Evolutionary conservation across 331 rosid species (phyloP).

Genomic region (Pyracantha coccinea): DNA sequence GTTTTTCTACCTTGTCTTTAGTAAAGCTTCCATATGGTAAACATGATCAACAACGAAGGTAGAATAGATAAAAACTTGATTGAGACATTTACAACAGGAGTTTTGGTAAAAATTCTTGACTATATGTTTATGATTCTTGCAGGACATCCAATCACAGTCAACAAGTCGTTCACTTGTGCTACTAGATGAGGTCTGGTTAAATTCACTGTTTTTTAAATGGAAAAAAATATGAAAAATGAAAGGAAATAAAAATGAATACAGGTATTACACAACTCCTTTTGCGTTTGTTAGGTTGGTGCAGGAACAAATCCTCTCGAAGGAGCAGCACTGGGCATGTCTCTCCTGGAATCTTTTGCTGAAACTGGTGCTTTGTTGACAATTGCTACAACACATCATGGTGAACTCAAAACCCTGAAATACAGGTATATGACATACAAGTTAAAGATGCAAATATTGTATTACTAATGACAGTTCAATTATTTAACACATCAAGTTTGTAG

Average conservation of each 20-base stretch:
- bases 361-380: constrained; percentile 70
- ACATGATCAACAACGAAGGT: background rate
- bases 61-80: background rate
- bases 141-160: constrained; percentile 71
- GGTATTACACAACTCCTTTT: constrained; percentile 5
- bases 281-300: constrained; percentile 75
- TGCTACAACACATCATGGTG: constrained; percentile 97
- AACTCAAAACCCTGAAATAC: constrained; percentile 93
- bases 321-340: constrained; percentile 92
- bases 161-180: constrained; percentile 72
- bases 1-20: background rate
- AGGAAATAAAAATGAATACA: background rate
- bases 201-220: background rate
- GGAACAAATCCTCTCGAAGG: constrained; percentile 99
- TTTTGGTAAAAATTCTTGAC: background rate
- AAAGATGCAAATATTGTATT: background rate
- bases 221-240: background rate
- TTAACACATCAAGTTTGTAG: background rate
- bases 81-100: background rate
- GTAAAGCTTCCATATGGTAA: background rate
- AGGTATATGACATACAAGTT: constrained; percentile 41
- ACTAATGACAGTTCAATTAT: background rate
- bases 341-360: constrained; percentile 80
- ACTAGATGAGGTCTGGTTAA: constrained; percentile 70
- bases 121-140: constrained; percentile 18